These are phyloP conservation scores for Testicularia cyperi DNA, from an alignment of 1,284 basidiomycete species.

Conservation along the genomic window DNA sequence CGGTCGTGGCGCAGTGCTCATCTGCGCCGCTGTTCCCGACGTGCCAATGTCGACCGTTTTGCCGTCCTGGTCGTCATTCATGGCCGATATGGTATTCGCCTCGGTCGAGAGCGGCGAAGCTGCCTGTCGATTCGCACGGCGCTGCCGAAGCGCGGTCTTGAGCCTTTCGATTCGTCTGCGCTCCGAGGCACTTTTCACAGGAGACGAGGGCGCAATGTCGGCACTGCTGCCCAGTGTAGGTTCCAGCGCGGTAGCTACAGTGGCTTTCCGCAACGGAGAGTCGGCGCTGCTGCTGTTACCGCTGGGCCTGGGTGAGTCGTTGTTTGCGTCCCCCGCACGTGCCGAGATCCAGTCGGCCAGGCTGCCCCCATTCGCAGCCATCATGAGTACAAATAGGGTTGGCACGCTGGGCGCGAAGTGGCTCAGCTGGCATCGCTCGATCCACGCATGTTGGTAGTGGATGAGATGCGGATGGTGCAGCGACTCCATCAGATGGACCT, in stretches of 20 bases:
- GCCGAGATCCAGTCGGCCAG: constrained; percentile 53
- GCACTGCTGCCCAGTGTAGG: too few relatives aligned
- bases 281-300: neutral
- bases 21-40: too few relatives aligned
- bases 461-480: constrained; percentile 88
- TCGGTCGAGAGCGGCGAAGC: too few relatives aligned
- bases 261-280: too few relatives aligned
- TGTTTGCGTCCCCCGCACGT: constrained; percentile 17
- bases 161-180: constrained; percentile 25
- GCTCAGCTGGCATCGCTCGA: constrained; percentile 65
- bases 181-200: neutral
- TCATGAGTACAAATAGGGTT: constrained; percentile 56
- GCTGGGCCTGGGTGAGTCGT: constrained; percentile 1
- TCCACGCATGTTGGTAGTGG: constrained; percentile 92
- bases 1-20: too few relatives aligned
- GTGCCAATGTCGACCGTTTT: too few relatives aligned
- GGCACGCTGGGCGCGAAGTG: constrained; percentile 50
- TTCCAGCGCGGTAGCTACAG: too few relatives aligned
- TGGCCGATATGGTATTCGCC: neutral
- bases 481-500: constrained; percentile 80
- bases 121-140: constrained; percentile 14
- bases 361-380: constrained; percentile 58
- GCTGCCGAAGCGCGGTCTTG: constrained; percentile 37
- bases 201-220: too few relatives aligned
- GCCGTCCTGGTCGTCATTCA: too few relatives aligned